A percentile compares a stretch with the other conserved stretches of the same genome.
Conservation (phyloP, 2,329 filamentous ascomycete genomes). For the Anthostomella pinea region DNA sequence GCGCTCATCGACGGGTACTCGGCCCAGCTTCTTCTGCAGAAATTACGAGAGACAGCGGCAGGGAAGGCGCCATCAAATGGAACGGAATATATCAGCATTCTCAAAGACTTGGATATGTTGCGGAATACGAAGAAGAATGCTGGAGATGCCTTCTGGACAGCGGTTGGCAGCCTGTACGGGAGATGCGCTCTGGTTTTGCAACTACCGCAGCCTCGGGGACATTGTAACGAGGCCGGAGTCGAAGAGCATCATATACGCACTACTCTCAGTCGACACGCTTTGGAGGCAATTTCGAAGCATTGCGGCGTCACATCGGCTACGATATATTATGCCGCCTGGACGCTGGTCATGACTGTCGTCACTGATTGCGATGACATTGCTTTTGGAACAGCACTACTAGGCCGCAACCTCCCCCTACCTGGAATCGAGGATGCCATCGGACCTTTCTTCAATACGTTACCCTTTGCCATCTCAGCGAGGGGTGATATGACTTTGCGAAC, state of each 20-base stretch:
- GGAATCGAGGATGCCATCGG: conserved; percentile 31
- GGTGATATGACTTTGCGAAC: neutral
- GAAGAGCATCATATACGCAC: neutral
- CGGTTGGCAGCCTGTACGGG: no score
- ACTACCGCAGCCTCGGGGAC: neutral
- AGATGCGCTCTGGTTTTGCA: no score
- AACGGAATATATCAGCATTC: neutral
- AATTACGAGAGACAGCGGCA: neutral
- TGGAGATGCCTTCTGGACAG: no score
- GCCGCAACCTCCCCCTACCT: conserved; percentile 32
- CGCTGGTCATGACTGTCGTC: conserved; percentile 29
- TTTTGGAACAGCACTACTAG: conserved; percentile 35
- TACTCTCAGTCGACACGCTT: no score
- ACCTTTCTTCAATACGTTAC: conserved; percentile 33
- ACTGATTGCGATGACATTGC: conserved; percentile 30
- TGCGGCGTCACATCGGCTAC: conserved; percentile 3
- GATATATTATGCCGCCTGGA: conserved; percentile 34
- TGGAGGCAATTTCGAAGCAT: neutral
- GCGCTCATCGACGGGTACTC: conserved; percentile 8
- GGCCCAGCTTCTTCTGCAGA: neutral
- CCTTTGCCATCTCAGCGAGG: conserved; percentile 19
- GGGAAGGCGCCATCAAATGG: neutral
- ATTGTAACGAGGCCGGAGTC: neutral
- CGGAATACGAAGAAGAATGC: neutral
- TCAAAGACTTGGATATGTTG: neutral